These are phyloP conservation scores for Sporobolomyces pararoseus DNA, from an alignment of 768 basidiomycete genomes.

Conservation along the genomic window DNA sequence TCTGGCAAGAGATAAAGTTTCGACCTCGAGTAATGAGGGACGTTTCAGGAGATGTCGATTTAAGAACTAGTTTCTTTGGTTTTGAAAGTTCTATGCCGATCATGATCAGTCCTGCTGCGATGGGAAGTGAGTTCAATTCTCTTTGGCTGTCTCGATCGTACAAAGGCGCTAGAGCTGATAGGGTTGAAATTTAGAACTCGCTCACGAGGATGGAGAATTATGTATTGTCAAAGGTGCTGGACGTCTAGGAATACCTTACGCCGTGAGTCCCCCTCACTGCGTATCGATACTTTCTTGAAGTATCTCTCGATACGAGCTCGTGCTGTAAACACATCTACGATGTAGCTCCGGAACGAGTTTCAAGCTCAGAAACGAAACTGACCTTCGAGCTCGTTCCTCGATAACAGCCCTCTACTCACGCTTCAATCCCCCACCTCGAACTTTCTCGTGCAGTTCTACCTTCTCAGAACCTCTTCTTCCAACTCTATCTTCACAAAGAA, in stretches of 20 bases:
- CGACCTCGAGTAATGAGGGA: slow-evolving; percentile 43
- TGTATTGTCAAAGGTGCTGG: slow-evolving; percentile 19
- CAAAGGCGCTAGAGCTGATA: too few species aligned
- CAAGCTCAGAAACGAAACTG: too few species aligned
- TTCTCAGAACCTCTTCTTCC: slow-evolving; percentile 19
- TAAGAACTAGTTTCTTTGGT: slow-evolving; percentile 46
- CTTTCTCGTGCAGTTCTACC: not conserved
- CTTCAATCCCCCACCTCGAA: slow-evolving; percentile 26
- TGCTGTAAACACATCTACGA: too few species aligned
- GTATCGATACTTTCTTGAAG: too few species aligned
- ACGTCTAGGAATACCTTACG: not conserved
- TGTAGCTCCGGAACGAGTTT: too few species aligned
- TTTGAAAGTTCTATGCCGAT: slow-evolving; percentile 46
- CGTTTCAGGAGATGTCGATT: slow-evolving; percentile 46
- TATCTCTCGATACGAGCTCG: too few species aligned
- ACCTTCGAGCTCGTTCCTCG: too few species aligned
- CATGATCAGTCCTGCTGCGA: slow-evolving; percentile 50
- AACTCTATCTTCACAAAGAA: slow-evolving; percentile 42
- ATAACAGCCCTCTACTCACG: slow-evolving; percentile 24
- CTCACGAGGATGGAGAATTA: slow-evolving; percentile 24
- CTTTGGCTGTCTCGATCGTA: not conserved
- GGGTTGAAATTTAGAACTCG: not conserved
- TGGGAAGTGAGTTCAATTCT: slow-evolving; percentile 25
- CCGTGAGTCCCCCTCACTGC: not conserved
- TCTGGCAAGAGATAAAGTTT: slow-evolving; percentile 13